phyloP scores from a whole-genome alignment of 1,284 basidiomycete species.

The Phlebopus sp. region DNA sequence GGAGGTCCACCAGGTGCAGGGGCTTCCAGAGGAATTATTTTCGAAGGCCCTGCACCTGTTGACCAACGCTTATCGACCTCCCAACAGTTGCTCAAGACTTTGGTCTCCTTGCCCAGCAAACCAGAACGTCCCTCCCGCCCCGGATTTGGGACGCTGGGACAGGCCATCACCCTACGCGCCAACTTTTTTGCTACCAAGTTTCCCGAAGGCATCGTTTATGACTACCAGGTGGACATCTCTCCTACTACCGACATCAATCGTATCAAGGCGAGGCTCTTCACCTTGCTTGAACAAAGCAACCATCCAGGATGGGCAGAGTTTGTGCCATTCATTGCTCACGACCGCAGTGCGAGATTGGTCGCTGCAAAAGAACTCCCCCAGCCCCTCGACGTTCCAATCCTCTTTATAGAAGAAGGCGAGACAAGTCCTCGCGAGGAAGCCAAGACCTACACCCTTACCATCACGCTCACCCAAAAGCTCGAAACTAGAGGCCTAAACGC shows the following conservation, averaged over 20 bases:
- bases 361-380: conserved; percentile 54
- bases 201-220: conserved; percentile 49
- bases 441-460: conserved; percentile 49
- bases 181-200: conserved; percentile 65
- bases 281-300: conserved; percentile 50
- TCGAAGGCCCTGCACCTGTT: conserved; percentile 41
- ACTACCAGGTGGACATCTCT: conserved; percentile 57
- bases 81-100: conserved; percentile 44
- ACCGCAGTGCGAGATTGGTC: conserved; percentile 55
- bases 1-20: conserved; percentile 33
- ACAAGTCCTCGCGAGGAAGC: conserved; percentile 38
- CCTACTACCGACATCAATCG: conserved; percentile 49
- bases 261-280: conserved; percentile 53
- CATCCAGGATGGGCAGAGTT: conserved; percentile 39
- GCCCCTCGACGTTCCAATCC: conserved; percentile 47
- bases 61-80: conserved; percentile 43
- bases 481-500: conserved; percentile 41
- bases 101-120: conserved; percentile 36
- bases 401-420: conserved; percentile 57
- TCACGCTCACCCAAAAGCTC: conserved; percentile 48
- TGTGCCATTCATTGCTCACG: conserved; percentile 56
- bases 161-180: conserved; percentile 50
- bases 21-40: conserved; percentile 38
- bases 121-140: conserved; percentile 59
- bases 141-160: conserved; percentile 61